Evolutionary conservation across 176 grass and related monocot species (phyloP), one percentile per base, ranked within the genome.

Genomic region (Chloris gayana): DNA sequence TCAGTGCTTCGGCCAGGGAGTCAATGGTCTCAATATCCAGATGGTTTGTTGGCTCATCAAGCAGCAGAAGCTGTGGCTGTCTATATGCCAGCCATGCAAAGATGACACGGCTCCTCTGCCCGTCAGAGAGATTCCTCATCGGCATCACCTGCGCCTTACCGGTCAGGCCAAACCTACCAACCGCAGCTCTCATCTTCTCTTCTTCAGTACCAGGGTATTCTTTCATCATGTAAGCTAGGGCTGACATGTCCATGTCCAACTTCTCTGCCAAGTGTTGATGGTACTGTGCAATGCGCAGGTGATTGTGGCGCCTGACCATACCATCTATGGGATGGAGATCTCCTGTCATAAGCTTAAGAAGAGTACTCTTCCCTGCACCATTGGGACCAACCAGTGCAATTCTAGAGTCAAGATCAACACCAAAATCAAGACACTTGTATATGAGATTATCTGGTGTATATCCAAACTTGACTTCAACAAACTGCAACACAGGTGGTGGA

Each of bases 281-380:
- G 67, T 80, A 97, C 53, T 92, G 89, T 2, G 95, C 95, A 35
- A 97, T 97, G 32, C 84, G 88, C 13, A 97, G 80, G 74, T 97
- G 95, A 84, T 97, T 97, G 79, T 97, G 95, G 7, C 95, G 91
- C 39, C 95, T 87, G 21, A 97, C 95, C 95, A 97, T 94, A 37
- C 95, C 95, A 24, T 97, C 95, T 64, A 85, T 37, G 2, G 91
- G 92, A 51, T 8, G 1, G 47, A 97, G 84, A 2, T 97, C 95
- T 24, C 91, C 91, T 12, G 95, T 97, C 95, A 97, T 97, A 32
- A 94, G 87, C 87, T 97, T 94, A 22, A 97, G 85, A 30, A 97
- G 83, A 21, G 95, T 97, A 66, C 92, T 97, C 77, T 97, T 97
- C 19, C 95, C 95, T 17, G 95, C 94, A 14, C 94, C 94, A 39